A percentile compares a stretch with the other conserved stretches of the same genome.
Evolutionary conservation across 2,329 filamentous ascomycete species (phyloP).

Genomic region (Cercospora sojina): DNA sequence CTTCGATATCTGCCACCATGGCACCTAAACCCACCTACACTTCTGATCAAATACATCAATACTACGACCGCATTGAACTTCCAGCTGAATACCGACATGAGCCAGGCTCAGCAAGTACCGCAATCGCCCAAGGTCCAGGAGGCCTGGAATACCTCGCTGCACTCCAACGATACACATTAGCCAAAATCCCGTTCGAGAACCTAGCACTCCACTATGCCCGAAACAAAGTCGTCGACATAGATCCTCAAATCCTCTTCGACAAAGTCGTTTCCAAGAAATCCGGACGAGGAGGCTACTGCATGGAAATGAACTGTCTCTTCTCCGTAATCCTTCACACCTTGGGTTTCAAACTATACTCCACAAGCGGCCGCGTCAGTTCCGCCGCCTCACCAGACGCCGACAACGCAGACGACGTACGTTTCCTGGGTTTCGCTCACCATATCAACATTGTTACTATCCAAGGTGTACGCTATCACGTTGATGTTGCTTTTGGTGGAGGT

Average conservation of each 20-base stretch:
- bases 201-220: slow-evolving; percentile 55
- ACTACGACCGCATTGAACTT: slow-evolving; percentile 30
- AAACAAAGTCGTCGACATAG: slow-evolving; percentile 50
- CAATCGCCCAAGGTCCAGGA: slow-evolving; percentile 18
- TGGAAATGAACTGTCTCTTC: slow-evolving; percentile 59
- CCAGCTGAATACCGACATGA: slow-evolving; percentile 26
- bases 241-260: slow-evolving; percentile 51
- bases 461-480: slow-evolving; percentile 54
- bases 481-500: slow-evolving; percentile 65
- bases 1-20: neutral
- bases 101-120: slow-evolving; percentile 21
- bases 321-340: slow-evolving; percentile 52
- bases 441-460: slow-evolving; percentile 49
- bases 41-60: slow-evolving; percentile 24
- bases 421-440: slow-evolving; percentile 42
- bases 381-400: slow-evolving; percentile 18
- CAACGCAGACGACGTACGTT: slow-evolving; percentile 22
- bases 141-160: slow-evolving; percentile 29
- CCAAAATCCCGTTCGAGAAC: slow-evolving; percentile 57
- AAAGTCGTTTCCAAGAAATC: slow-evolving; percentile 49
- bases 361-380: slow-evolving; percentile 41
- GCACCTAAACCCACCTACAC: slow-evolving; percentile 22
- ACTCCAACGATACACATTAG: slow-evolving; percentile 38
- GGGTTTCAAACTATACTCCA: slow-evolving; percentile 48
- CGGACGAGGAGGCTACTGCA: slow-evolving; percentile 59